Evolutionary conservation across 352 stramenopile species (phyloP).

Genomic region (Phytopythium delawarense): DNA sequence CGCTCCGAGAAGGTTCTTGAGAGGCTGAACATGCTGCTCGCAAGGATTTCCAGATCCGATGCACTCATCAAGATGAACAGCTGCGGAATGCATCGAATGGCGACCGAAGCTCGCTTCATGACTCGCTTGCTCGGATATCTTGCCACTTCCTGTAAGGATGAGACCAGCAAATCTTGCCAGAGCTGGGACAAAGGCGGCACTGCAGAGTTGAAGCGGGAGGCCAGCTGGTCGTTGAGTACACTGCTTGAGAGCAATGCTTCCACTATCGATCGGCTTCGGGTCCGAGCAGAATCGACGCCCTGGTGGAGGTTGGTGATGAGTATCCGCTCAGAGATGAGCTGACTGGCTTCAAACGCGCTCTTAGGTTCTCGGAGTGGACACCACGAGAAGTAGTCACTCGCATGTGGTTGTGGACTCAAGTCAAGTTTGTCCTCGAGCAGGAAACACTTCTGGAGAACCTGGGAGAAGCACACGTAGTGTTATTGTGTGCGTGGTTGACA

Average conservation of each 20-base stretch:
- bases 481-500: neutral
- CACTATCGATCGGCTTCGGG: neutral
- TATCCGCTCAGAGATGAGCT: slow-evolving; percentile 23
- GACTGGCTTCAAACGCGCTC: slow-evolving; percentile 4
- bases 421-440: no score
- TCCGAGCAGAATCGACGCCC: neutral
- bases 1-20: neutral
- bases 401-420: neutral
- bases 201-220: neutral
- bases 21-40: neutral
- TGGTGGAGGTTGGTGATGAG: neutral
- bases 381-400: slow-evolving; percentile 18
- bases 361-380: slow-evolving; percentile 41
- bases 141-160: neutral
- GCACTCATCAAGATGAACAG: neutral
- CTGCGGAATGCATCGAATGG: neutral
- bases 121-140: neutral
- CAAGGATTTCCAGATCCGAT: neutral
- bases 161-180: neutral
- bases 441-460: neutral
- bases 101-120: neutral
- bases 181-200: neutral
- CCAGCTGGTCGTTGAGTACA: neutral
- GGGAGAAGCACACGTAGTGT: neutral
- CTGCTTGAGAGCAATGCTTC: neutral